Evolutionary conservation across 1,139 yeast species (phyloP), one percentile per base, ranked within the genome.

Genomic region (Blastobotrys serpentis): DNA sequence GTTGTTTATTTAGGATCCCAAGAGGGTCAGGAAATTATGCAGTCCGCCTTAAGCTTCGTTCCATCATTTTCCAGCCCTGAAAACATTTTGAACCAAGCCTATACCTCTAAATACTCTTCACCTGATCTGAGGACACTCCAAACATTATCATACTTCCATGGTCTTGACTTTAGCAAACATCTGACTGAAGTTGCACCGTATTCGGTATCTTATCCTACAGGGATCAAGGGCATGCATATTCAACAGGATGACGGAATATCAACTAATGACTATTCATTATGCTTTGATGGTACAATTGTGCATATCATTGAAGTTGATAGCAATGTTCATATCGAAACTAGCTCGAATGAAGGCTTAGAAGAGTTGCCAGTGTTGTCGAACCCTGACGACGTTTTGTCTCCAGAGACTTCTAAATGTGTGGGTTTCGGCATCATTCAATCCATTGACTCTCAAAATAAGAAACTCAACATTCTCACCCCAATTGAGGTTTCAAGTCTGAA

Each of bases 401-500:
- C 55, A 14, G 53, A 49, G 23, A 17, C 30, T 11, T 39, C 53
- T 13, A 36, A 38, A 16, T 63, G 63, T 32, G 26, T 66, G 2
- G 71, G 71, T 1, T 56, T 63, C 33, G 70, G 61, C 1, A 55
- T 67, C 7, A 59, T 68, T 1, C 70, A 67, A 48, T 83, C 92
- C 2, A 68, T 87, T n/a, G 77, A 84, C 58, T 50, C 55, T 0
- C 52, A 54, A 0, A 60, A 68, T 1, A 62, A 67, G 7, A 59
- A 68, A 29, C 60, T 86, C 46, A 81, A 85, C 52, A 49, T 88
- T 1, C 82, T 86, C 56, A 68, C 85, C 0, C 88, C 94, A 0
- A 49, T 65, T 1, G 56, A 67, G 8, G 55, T 51, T 8, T 51
- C 49, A 19, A 47, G 16, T 16, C 51, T 66, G 26, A 56, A 34